Evolutionary conservation across 441 rosid species (phyloP).

Genomic region (Brassica balearica): DNA sequence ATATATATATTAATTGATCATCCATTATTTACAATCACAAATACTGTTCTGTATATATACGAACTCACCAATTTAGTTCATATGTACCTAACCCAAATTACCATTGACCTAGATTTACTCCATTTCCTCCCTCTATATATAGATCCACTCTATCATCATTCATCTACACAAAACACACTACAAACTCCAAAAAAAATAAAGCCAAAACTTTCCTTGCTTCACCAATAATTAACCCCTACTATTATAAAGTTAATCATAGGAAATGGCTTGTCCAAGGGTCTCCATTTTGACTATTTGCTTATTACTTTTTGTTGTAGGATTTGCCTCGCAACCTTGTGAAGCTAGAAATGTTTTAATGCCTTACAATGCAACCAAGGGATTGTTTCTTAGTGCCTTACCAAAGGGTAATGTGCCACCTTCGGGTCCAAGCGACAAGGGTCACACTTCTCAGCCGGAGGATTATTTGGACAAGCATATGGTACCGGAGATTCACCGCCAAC

Average conservation of each 20-base stretch:
- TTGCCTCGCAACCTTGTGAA: slow-evolving; percentile 32
- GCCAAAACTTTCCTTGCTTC: slow-evolving; percentile 2
- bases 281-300: slow-evolving; percentile 22
- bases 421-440: slow-evolving; percentile 44
- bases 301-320: slow-evolving; percentile 13
- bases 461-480: slow-evolving; percentile 20
- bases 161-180: slow-evolving; percentile 21
- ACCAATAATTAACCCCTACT: slow-evolving; percentile 2
- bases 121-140: slow-evolving; percentile 31
- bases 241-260: neutral
- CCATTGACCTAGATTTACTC: slow-evolving; percentile 23
- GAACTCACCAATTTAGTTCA: slow-evolving; percentile 37
- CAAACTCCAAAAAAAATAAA: slow-evolving; percentile 4
- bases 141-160: slow-evolving; percentile 27
- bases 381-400: slow-evolving; percentile 43
- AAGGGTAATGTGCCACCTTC: slow-evolving; percentile 47
- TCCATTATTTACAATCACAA: slow-evolving; percentile 18
- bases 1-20: neutral
- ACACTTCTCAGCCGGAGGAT: slow-evolving; percentile 35
- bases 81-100: slow-evolving; percentile 44
- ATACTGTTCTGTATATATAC: slow-evolving; percentile 20
- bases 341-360: slow-evolving; percentile 36
- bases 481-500: slow-evolving; percentile 29
- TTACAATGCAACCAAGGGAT: slow-evolving; percentile 35
- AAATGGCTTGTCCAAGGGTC: slow-evolving; percentile 38